These are phyloP conservation scores for Phlebiopsis flavidoalba DNA, from an alignment of 768 basidiomycete genomes.

Conservation along the genomic window DNA sequence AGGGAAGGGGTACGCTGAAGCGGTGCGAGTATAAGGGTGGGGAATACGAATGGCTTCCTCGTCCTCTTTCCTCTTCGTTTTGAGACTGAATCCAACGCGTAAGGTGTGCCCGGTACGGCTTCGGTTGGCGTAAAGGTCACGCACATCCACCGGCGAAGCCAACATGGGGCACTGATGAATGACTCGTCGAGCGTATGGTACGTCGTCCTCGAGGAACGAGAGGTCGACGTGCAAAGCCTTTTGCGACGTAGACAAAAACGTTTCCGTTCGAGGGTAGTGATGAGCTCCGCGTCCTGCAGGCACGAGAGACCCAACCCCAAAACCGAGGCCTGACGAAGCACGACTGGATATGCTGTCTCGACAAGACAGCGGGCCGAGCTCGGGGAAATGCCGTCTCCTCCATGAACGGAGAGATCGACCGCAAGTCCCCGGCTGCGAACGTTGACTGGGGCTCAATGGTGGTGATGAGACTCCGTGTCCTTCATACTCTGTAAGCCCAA, in stretches of 20 bases:
- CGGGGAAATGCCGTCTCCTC: neutral
- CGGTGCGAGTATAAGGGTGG: neutral
- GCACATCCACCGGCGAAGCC: neutral
- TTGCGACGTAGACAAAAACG: neutral
- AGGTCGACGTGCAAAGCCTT: neutral
- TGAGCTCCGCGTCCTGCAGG: neutral
- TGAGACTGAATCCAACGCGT: conserved; percentile 23
- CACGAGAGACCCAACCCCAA: neutral
- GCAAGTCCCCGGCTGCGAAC: neutral
- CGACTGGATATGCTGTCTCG: neutral
- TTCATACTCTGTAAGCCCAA: neutral
- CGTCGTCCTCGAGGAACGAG: neutral
- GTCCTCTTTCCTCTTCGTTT: conserved; percentile 14
- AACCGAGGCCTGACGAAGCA: neutral
- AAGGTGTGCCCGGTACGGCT: neutral
- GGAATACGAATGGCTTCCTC: conserved; percentile 32
- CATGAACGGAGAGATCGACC: neutral
- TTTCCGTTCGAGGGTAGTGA: neutral
- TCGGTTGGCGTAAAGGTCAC: neutral
- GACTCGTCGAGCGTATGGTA: neutral
- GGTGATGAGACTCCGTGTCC: neutral
- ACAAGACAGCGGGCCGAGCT: neutral
- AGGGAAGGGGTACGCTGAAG: neutral
- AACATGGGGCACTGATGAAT: neutral
- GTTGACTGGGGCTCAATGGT: neutral